Percentiles rank a stretch among this genome's conserved stretches.
Evolutionary conservation across 1,284 basidiomycete genomes (phyloP).

Genomic region (Puccinia horiana): DNA sequence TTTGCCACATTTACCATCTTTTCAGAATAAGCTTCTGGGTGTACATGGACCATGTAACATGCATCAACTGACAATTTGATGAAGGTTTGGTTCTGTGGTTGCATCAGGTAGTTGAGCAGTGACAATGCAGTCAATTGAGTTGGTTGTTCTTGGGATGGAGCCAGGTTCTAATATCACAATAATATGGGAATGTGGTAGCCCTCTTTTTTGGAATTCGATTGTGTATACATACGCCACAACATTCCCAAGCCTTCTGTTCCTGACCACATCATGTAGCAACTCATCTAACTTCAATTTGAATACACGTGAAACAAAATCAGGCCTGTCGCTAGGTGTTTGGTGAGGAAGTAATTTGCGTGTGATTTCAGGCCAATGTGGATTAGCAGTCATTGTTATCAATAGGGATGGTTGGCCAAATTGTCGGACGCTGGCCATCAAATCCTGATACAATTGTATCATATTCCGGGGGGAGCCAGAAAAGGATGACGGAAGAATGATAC

Average conservation of each 20-base stretch:
- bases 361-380: constrained; percentile 61
- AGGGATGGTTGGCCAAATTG: constrained; percentile 58
- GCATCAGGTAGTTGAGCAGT: constrained; percentile 62
- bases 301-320: background rate
- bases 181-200: constrained; percentile 64
- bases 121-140: constrained; percentile 60
- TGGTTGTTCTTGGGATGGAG: constrained; percentile 57
- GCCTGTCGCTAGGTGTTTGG: background rate
- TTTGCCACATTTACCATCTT: constrained; percentile 60
- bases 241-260: background rate
- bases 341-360: background rate
- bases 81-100: constrained; percentile 59
- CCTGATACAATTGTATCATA: constrained; percentile 59
- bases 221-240: background rate
- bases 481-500: constrained; percentile 59
- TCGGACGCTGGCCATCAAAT: constrained; percentile 59
- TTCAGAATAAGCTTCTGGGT: constrained; percentile 58
- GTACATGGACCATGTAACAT: constrained; percentile 65
- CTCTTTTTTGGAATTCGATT: too few species aligned
- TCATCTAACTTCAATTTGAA: background rate
- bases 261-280: background rate
- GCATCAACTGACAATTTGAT: constrained; percentile 56
- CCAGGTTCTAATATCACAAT: constrained; percentile 56
- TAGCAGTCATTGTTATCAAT: constrained; percentile 61
- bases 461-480: constrained; percentile 59